phyloP scores from a whole-genome alignment of 176 grass and related monocot species.

The Tuctoria greenei region DNA sequence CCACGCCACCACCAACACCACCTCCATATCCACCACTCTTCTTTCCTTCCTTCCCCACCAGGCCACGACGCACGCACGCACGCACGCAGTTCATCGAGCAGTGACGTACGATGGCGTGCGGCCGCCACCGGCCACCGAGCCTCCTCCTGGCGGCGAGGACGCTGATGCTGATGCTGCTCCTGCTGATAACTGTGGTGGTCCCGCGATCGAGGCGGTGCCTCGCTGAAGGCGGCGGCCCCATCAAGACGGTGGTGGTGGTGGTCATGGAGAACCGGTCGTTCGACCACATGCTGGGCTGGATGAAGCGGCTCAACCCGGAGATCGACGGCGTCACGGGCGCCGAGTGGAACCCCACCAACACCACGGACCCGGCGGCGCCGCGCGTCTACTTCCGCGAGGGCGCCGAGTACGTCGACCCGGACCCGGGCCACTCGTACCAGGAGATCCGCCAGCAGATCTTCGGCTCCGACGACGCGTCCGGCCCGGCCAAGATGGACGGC shows the following conservation, averaged over 20 bases:
- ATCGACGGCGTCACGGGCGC: constrained; percentile 67
- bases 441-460: constrained; percentile 80
- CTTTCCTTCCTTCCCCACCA: too few relatives aligned
- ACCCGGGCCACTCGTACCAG: constrained; percentile 76
- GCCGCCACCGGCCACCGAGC: too few relatives aligned
- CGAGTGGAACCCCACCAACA: constrained; percentile 42
- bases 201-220: too few relatives aligned
- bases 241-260: constrained; percentile 85
- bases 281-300: constrained; percentile 91
- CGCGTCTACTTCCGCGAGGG: constrained; percentile 49
- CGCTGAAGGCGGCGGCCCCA: background rate
- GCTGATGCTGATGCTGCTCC: too few relatives aligned
- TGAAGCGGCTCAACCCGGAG: constrained; percentile 57
- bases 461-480: constrained; percentile 25
- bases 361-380: constrained; percentile 25
- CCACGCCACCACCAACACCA: too few relatives aligned
- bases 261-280: constrained; percentile 85
- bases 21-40: too few relatives aligned
- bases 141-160: too few relatives aligned
- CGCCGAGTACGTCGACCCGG: constrained; percentile 68
- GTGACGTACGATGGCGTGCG: too few relatives aligned
- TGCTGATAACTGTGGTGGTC: too few relatives aligned
- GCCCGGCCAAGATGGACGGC: constrained; percentile 61
- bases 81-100: too few relatives aligned
- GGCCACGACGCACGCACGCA: too few relatives aligned